Percentiles rank a stretch among this genome's conserved stretches.
These are phyloP conservation scores for Macrocybe sp. DNA, from an alignment of 1,284 basidiomycete genomes.

Conservation along the genomic window DNA sequence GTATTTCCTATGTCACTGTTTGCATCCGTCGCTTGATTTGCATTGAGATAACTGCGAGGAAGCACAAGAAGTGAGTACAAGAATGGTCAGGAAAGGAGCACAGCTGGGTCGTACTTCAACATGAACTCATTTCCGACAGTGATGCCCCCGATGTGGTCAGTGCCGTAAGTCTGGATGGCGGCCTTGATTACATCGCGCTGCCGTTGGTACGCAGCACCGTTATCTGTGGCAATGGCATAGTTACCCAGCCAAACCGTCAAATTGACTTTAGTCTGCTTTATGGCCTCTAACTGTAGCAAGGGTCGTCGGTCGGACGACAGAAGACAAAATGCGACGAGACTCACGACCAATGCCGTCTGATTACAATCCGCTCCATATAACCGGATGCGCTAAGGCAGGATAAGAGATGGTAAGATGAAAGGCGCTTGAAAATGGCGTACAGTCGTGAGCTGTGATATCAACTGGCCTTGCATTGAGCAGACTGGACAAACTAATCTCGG, in stretches of 20 bases:
- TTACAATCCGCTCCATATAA: conserved; percentile 45
- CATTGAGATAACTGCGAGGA: conserved; percentile 47
- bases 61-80: neutral
- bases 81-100: neutral
- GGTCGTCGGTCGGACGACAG: neutral
- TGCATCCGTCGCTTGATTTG: conserved; percentile 35
- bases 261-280: conserved; percentile 86
- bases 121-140: conserved; percentile 85
- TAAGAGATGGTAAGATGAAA: neutral
- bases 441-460: conserved; percentile 42
- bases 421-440: conserved; percentile 5
- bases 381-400: conserved; percentile 27
- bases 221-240: conserved; percentile 62
- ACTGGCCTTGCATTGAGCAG: conserved; percentile 19
- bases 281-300: conserved; percentile 37
- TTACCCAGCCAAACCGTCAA: conserved; percentile 86
- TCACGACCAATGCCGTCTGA: conserved; percentile 39
- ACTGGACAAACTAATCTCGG: neutral
- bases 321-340: conserved; percentile 11
- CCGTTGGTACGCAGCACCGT: conserved; percentile 56
- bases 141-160: conserved; percentile 73
- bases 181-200: conserved; percentile 67
- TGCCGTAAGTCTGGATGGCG: conserved; percentile 77
- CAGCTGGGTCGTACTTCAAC: conserved; percentile 45
- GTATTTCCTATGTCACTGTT: conserved; percentile 47